phyloP scores from a whole-genome alignment of 768 basidiomycete genomes.

The Rhodocollybia butyracea region DNA sequence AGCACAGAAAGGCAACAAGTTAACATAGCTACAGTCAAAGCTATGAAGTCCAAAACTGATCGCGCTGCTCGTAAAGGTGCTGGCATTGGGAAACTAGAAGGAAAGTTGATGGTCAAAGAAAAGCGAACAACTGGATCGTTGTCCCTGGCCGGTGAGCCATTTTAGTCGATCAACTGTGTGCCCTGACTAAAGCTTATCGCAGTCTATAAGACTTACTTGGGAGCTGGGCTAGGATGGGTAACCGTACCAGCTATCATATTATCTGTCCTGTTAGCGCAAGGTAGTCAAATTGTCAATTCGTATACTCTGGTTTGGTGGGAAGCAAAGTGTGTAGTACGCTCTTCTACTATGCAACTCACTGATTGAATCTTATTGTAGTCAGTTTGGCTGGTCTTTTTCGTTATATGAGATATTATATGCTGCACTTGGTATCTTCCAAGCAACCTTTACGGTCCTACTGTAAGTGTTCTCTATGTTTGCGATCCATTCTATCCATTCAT shows the following conservation, averaged over 20 bases:
- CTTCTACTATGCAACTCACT: background rate
- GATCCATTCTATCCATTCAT: background rate
- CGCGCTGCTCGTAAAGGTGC: slow-evolving; percentile 28
- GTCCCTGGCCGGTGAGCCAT: slow-evolving; percentile 38
- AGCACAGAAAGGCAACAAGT: slow-evolving; percentile 23
- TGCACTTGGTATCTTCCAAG: slow-evolving; percentile 53
- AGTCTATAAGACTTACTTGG: slow-evolving; percentile 62
- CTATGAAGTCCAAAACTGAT: slow-evolving; percentile 34
- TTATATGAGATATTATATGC: slow-evolving; percentile 69
- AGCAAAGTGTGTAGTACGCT: slow-evolving; percentile 38
- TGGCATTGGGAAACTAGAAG: slow-evolving; percentile 63
- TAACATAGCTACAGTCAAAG: slow-evolving; percentile 22
- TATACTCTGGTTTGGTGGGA: slow-evolving; percentile 78
- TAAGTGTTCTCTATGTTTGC: slow-evolving; percentile 22
- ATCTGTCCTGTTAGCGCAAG: slow-evolving; percentile 56
- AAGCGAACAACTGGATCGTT: slow-evolving; percentile 64
- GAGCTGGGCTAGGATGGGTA: slow-evolving; percentile 48
- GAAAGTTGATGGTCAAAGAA: slow-evolving; percentile 64
- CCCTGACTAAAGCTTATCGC: background rate
- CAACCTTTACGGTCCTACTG: slow-evolving; percentile 55
- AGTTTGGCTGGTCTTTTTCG: slow-evolving; percentile 44
- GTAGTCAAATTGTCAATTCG: slow-evolving; percentile 55
- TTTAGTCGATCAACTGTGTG: background rate
- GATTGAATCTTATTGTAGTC: slow-evolving; percentile 24
- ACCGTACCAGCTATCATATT: slow-evolving; percentile 50